phyloP scores from a whole-genome alignment of 2,329 filamentous ascomycete species.

The Claviceps africana region DNA sequence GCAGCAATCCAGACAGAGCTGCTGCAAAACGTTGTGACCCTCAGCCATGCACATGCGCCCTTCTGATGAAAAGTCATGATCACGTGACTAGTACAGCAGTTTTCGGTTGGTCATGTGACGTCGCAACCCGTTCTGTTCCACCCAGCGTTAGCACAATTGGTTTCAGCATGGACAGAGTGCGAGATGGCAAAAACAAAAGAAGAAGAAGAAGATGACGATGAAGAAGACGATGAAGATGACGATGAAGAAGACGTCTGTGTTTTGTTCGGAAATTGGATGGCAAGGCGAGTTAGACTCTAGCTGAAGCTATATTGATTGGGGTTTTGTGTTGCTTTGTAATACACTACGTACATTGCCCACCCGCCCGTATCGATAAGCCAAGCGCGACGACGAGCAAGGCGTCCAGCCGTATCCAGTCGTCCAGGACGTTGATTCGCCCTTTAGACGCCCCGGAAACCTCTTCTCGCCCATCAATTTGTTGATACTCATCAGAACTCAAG shows the following conservation, averaged over 20 bases:
- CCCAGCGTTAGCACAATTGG: no score
- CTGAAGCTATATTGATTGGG: no score
- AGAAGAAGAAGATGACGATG: no score
- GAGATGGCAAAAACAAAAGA: no score
- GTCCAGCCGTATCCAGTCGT: conserved; percentile 1
- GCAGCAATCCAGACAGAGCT: neutral
- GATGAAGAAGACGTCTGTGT: no score
- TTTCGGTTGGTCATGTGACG: neutral
- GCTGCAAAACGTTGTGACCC: neutral
- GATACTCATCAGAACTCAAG: neutral
- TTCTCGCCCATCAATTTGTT: conserved; percentile 3
- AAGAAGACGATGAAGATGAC: no score
- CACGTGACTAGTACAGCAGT: neutral
- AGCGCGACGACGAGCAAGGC: no score
- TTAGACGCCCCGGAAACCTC: conserved; percentile 10
- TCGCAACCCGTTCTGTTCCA: neutral
- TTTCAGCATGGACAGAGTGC: no score
- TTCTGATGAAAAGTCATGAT: neutral
- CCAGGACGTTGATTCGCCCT: conserved; percentile 11
- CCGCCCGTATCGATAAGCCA: conserved; percentile 18
- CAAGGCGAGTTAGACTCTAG: no score
- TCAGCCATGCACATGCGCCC: neutral
- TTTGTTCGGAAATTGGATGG: no score
- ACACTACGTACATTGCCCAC: no score
- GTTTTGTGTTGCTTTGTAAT: no score